Percentiles rank a stretch among this genome's conserved stretches.
Conservation (phyloP, 2,329 filamentous ascomycete genomes). For the Dichotomopilus funicola region DNA sequence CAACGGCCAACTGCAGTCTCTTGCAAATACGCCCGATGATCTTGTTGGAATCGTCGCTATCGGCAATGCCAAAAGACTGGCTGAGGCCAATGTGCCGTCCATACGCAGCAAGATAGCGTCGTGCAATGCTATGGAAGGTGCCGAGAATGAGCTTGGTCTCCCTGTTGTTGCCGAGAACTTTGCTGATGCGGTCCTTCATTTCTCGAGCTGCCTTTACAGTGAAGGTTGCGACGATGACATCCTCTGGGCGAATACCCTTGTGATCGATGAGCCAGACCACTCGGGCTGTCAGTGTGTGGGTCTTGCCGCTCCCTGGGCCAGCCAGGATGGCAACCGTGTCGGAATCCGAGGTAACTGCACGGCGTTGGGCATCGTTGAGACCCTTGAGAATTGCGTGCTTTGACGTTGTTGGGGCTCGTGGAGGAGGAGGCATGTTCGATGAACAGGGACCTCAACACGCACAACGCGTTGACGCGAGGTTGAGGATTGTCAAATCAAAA, state of each 20-base stretch:
- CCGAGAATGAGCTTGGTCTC: constrained; percentile 77
- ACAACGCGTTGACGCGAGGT: too few species aligned
- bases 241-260: constrained; percentile 66
- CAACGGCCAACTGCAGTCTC: constrained; percentile 59
- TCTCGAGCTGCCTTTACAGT: constrained; percentile 91
- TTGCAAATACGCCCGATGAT: constrained; percentile 82
- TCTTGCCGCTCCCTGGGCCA: constrained; percentile 74
- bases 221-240: constrained; percentile 93
- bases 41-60: constrained; percentile 69
- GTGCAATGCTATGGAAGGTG: constrained; percentile 90
- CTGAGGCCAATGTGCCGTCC: constrained; percentile 76
- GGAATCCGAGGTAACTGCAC: constrained; percentile 47
- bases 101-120: constrained; percentile 77
- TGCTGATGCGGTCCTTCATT: constrained; percentile 84
- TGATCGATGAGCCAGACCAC: constrained; percentile 81
- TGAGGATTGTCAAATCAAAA: too few species aligned
- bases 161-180: constrained; percentile 68
- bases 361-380: constrained; percentile 49
- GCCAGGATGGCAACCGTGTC: constrained; percentile 60
- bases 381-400: constrained; percentile 37
- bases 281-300: constrained; percentile 86
- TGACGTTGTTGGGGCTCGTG: not conserved
- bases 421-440: too few species aligned
- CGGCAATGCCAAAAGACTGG: constrained; percentile 84
- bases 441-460: too few species aligned